These are phyloP conservation scores for Malassezia sp. DNA, from an alignment of 1,284 basidiomycete genomes.

Conservation along the genomic window DNA sequence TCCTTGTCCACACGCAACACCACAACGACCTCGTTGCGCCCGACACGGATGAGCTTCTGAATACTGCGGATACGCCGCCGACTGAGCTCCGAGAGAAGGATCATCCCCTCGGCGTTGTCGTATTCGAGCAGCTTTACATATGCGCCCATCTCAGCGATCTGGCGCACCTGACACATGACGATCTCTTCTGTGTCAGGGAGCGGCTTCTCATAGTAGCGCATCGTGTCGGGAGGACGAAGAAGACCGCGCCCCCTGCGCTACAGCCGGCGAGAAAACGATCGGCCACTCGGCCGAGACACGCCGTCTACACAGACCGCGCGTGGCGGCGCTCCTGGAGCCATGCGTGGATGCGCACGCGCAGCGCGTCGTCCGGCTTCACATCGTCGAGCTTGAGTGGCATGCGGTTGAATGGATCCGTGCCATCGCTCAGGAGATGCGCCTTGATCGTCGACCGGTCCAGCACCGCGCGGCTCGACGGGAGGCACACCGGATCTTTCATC, in stretches of 20 bases:
- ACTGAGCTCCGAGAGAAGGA: slow-evolving; percentile 89
- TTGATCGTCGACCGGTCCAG: slow-evolving; percentile 91
- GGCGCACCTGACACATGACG: slow-evolving; percentile 97
- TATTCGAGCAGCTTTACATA: slow-evolving; percentile 98
- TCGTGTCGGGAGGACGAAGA: slow-evolving; percentile 14
- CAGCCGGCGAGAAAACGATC: slow-evolving; percentile 2
- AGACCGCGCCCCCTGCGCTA: background rate
- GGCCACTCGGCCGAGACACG: slow-evolving; percentile 8
- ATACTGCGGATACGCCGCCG: slow-evolving; percentile 92
- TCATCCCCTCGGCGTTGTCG: slow-evolving; percentile 99
- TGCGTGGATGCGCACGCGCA: slow-evolving; percentile 32
- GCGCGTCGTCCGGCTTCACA: slow-evolving; percentile 33
- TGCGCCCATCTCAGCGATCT: slow-evolving; percentile 98
- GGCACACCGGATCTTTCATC: slow-evolving; percentile 87
- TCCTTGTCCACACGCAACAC: slow-evolving; percentile 97
- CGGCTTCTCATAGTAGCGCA: slow-evolving; percentile 46
- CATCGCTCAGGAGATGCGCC: slow-evolving; percentile 79
- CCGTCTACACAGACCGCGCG: background rate
- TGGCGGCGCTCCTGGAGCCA: slow-evolving; percentile 26
- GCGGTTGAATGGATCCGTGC: slow-evolving; percentile 53
- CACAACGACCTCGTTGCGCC: slow-evolving; percentile 95
- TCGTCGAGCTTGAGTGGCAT: slow-evolving; percentile 48
- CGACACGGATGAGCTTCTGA: slow-evolving; percentile 93
- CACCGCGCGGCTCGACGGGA: slow-evolving; percentile 70
- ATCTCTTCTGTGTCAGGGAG: slow-evolving; percentile 68